Percentiles rank a stretch among this genome's conserved stretches.
Conservation (phyloP, 768 basidiomycete genomes). For the Leccinum sublutescens region DNA sequence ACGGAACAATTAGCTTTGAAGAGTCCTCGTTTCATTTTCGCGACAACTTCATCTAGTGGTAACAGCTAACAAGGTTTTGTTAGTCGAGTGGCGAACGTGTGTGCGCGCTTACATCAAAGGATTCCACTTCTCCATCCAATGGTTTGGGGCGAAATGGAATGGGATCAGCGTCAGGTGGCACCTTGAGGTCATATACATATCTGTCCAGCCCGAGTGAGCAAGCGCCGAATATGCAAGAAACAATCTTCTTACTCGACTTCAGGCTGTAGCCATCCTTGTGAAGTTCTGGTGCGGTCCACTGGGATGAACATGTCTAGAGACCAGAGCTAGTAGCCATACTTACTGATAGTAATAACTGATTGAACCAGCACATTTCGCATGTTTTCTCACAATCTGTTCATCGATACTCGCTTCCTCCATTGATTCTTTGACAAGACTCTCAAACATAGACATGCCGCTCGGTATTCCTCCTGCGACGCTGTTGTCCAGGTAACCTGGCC, state of each 20-base stretch:
- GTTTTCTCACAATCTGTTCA: conserved; percentile 56
- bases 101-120: conserved; percentile 65
- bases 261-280: conserved; percentile 68
- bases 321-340: conserved; percentile 3
- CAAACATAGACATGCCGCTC: conserved; percentile 67
- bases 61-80: conserved; percentile 50
- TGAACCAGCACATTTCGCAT: conserved; percentile 62
- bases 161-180: conserved; percentile 53
- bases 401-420: conserved; percentile 89
- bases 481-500: conserved; percentile 88
- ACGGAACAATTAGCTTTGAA: conserved; percentile 95
- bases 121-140: conserved; percentile 91
- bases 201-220: conserved; percentile 25
- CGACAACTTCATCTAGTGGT: conserved; percentile 56
- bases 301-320: neutral
- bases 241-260: conserved; percentile 67
- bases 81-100: neutral
- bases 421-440: conserved; percentile 85
- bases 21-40: conserved; percentile 60
- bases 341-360: conserved; percentile 83
- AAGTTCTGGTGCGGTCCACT: conserved; percentile 18
- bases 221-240: neutral
- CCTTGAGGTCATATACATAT: conserved; percentile 79
- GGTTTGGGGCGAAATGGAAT: conserved; percentile 64
- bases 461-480: conserved; percentile 91